Evolutionary conservation across 202 grass and related monocot species (phyloP).

Genomic region (Alloteropsis angusta): DNA sequence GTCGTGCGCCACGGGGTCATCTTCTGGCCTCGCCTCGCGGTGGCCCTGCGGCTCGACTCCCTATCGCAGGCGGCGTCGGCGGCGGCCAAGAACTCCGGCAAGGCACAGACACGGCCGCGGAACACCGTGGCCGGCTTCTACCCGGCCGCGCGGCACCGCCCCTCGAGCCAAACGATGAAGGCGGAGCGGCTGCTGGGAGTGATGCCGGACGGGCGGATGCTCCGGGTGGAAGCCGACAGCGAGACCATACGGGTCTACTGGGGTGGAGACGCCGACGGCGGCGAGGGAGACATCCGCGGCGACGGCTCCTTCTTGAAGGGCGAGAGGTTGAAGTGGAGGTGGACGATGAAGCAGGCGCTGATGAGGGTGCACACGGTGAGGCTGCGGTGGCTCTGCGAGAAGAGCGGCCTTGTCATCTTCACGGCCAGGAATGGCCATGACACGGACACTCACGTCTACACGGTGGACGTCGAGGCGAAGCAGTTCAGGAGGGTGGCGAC

Average conservation of each 20-base stretch:
- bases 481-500: background rate
- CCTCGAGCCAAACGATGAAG: background rate
- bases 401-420: conserved; percentile 15
- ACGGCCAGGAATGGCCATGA: background rate
- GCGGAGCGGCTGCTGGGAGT: background rate
- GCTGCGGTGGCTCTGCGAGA: conserved; percentile 23
- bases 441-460: background rate
- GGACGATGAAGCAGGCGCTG: background rate
- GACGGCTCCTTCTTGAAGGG: background rate
- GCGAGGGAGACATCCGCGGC: background rate
- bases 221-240: background rate
- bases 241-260: background rate
- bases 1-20: conserved; percentile 12
- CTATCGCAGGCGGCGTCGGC: background rate
- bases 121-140: background rate
- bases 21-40: conserved; percentile 14
- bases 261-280: background rate
- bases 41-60: background rate
- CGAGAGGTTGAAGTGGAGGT: background rate
- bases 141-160: background rate
- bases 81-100: background rate
- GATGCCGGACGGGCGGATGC: conserved; percentile 16
- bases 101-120: too few relatives aligned
- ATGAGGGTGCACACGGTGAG: background rate
- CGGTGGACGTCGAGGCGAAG: background rate